These are phyloP conservation scores for Dictyostelium firmibasis DNA, from an alignment of 78 protist species.

Conservation along the genomic window DNA sequence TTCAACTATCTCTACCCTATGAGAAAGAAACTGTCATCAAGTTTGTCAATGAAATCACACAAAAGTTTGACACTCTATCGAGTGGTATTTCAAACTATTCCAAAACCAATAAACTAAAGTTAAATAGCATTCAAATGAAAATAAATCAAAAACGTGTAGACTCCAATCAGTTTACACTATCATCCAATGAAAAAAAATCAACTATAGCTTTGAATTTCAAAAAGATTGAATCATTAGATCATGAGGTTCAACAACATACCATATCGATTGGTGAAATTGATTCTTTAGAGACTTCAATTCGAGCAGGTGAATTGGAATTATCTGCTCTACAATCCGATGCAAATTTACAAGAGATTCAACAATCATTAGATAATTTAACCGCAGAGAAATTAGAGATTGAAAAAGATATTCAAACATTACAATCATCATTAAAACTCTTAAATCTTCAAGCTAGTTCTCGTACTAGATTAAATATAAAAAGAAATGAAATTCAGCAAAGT, in stretches of 20 bases:
- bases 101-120: background rate
- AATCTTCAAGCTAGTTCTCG: background rate
- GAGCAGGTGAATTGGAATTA: background rate
- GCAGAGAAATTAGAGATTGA: background rate
- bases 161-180: background rate
- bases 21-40: background rate
- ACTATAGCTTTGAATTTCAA: background rate
- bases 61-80: background rate
- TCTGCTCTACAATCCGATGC: background rate
- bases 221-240: background rate
- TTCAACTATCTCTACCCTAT: background rate
- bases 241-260: background rate
- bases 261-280: background rate
- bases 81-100: background rate
- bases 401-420: background rate
- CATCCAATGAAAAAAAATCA: background rate
- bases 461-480: conserved; percentile 11
- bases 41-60: background rate
- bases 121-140: background rate
- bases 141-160: background rate
- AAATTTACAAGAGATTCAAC: background rate
- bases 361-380: background rate
- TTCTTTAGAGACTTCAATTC: background rate
- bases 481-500: background rate
- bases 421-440: background rate